These are phyloP conservation scores for Hippophae gyantsensis DNA, from an alignment of 306 rosid species.

Conservation along the genomic window DNA sequence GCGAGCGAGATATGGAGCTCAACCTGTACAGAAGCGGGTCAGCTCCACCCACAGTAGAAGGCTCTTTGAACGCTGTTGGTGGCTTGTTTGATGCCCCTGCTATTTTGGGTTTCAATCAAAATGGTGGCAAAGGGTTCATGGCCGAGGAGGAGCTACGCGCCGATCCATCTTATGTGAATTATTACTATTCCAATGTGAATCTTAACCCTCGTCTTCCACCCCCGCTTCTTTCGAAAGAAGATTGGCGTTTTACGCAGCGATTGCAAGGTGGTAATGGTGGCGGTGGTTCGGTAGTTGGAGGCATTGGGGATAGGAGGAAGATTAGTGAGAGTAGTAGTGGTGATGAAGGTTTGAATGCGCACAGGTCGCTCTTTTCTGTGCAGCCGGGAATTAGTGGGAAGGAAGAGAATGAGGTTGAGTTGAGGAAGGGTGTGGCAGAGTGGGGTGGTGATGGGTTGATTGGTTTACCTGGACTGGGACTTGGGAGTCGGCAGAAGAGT, in stretches of 20 bases:
- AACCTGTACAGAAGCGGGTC: conserved; percentile 74
- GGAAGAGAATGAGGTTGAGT: conserved; percentile 18
- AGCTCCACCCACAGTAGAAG: conserved; percentile 89
- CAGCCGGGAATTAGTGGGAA: conserved; percentile 31
- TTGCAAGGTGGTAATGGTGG: conserved; percentile 31
- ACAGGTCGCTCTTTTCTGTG: conserved; percentile 29
- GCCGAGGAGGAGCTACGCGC: conserved; percentile 38
- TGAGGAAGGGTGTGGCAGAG: conserved; percentile 14
- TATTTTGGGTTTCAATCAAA: conserved; percentile 23
- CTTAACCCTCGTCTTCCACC: conserved; percentile 51
- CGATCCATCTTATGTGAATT: conserved; percentile 37
- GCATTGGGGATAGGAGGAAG: conserved; percentile 36
- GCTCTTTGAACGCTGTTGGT: conserved; percentile 59
- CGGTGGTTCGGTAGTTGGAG: conserved; percentile 25
- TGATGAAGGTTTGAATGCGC: conserved; percentile 12
- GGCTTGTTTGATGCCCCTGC: conserved; percentile 39
- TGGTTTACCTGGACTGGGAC: conserved; percentile 41
- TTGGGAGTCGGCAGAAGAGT: conserved; percentile 38
- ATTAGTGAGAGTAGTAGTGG: conserved; percentile 9
- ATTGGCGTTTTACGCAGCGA: conserved; percentile 45
- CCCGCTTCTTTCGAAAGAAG: conserved; percentile 41
- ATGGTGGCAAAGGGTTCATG: conserved; percentile 22
- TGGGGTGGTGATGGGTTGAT: conserved; percentile 45
- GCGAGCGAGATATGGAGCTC: conserved; percentile 59
- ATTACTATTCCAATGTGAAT: conserved; percentile 36